These are phyloP conservation scores for Phoma sp. DNA, from an alignment of 2,329 filamentous ascomycete species.

Conservation along the genomic window DNA sequence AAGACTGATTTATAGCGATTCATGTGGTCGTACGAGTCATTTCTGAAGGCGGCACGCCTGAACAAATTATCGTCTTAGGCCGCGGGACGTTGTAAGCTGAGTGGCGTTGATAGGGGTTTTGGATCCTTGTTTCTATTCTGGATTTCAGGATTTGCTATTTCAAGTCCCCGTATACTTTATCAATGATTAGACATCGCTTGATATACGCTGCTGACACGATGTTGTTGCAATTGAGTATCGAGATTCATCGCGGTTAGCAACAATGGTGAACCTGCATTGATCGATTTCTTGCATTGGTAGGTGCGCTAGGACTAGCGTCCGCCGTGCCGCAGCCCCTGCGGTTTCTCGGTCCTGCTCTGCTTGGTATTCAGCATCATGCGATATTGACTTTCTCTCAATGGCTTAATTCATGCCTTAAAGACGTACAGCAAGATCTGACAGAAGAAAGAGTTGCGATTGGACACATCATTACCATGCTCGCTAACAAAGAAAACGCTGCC, in stretches of 20 bases:
- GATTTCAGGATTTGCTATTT: no score
- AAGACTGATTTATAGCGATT: no score
- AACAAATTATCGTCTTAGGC: not conserved
- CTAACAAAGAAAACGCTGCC: not conserved
- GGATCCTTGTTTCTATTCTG: not conserved
- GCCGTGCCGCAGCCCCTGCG: not conserved
- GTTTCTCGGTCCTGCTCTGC: not conserved
- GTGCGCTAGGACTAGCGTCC: not conserved
- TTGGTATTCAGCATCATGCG: not conserved
- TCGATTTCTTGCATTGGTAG: not conserved
- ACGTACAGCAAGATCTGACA: not conserved
- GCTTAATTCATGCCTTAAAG: not conserved
- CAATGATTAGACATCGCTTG: no score
- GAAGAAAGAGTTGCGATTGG: not conserved
- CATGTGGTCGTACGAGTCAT: conserved; percentile 1
- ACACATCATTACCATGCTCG: not conserved
- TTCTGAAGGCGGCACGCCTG: not conserved
- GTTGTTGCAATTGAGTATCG: not conserved
- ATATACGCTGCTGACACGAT: not conserved
- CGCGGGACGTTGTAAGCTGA: not conserved
- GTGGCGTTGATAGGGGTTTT: not conserved
- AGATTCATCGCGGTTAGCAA: not conserved
- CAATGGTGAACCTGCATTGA: not conserved
- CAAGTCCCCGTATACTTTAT: no score
- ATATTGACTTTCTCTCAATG: not conserved